Evolutionary conservation across 1,139 yeast genomes (phyloP).

Genomic region (Lodderomyces elongisporus): DNA sequence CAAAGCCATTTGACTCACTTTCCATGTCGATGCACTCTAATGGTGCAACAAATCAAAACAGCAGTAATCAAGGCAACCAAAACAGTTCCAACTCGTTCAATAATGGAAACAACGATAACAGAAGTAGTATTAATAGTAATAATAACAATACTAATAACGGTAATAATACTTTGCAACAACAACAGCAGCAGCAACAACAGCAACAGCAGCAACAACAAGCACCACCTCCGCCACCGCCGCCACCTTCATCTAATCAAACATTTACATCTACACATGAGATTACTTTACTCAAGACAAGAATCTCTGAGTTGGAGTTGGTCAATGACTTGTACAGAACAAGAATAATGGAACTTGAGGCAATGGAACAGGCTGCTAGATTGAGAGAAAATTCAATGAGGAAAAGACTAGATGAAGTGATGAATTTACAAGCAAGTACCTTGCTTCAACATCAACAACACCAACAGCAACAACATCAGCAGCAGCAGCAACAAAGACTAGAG

Average conservation of each 20-base stretch:
- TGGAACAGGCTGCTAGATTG: constrained; percentile 56
- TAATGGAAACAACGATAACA: constrained; percentile 11
- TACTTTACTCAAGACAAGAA: constrained; percentile 62
- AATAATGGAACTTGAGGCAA: constrained; percentile 73
- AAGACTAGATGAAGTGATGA: constrained; percentile 43
- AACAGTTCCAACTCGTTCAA: constrained; percentile 3
- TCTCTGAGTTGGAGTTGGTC: constrained; percentile 85
- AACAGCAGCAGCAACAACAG: too few relatives aligned
- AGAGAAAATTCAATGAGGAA: constrained; percentile 47
- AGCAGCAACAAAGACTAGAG: background rate
- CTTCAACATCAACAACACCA: constrained; percentile 4
- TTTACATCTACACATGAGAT: constrained; percentile 32
- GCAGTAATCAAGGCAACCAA: constrained; percentile 3
- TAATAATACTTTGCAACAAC: constrained; percentile 10
- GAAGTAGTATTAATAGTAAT: constrained; percentile 14
- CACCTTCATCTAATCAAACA: too few relatives aligned
- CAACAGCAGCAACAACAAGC: too few relatives aligned
- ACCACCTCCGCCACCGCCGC: constrained; percentile 14
- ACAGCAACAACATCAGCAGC: background rate
- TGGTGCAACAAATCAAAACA: constrained; percentile 1
- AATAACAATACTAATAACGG: constrained; percentile 14
- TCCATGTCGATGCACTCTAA: background rate
- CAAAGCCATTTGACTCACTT: constrained; percentile 1
- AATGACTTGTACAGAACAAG: constrained; percentile 81
- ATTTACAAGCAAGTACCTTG: constrained; percentile 14